Percentiles rank a stretch among this genome's conserved stretches.
Evolutionary conservation across 352 stramenopile species (phyloP).

Genomic region (Phytophthora multivora): DNA sequence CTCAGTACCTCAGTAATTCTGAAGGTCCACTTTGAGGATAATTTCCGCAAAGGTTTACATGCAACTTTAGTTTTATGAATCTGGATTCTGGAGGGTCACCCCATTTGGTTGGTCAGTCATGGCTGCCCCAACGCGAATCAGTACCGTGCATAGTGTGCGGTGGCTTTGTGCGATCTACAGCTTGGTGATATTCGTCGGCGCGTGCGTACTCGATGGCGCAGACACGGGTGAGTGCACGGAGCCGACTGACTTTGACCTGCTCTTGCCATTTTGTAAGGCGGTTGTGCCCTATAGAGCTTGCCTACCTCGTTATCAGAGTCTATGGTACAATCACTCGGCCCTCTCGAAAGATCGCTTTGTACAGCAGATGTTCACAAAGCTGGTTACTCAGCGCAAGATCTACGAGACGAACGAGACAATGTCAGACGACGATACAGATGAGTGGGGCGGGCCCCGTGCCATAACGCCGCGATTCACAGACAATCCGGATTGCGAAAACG

Average conservation of each 20-base stretch:
- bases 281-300: conserved; percentile 80
- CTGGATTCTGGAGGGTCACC: too few species aligned
- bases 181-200: background rate
- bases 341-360: conserved; percentile 77
- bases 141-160: background rate
- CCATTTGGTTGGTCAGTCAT: too few species aligned
- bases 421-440: conserved; percentile 60
- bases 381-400: conserved; percentile 59
- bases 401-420: conserved; percentile 74
- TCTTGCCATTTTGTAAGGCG: conserved; percentile 72
- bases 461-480: conserved; percentile 82
- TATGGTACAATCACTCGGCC: conserved; percentile 82
- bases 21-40: too few species aligned
- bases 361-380: conserved; percentile 68
- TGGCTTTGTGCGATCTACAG: conserved; percentile 1
- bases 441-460: conserved; percentile 62
- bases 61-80: too few species aligned
- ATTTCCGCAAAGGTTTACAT: too few species aligned
- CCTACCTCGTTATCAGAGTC: conserved; percentile 66
- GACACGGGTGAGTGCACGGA: conserved; percentile 70
- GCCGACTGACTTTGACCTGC: conserved; percentile 65
- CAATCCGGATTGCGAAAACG: conserved; percentile 89
- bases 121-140: background rate
- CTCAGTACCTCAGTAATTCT: too few species aligned
- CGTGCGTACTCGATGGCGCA: conserved; percentile 53